phyloP scores from a whole-genome alignment of 73 alveolate genomes.

The Tetrahymena borealis region DNA sequence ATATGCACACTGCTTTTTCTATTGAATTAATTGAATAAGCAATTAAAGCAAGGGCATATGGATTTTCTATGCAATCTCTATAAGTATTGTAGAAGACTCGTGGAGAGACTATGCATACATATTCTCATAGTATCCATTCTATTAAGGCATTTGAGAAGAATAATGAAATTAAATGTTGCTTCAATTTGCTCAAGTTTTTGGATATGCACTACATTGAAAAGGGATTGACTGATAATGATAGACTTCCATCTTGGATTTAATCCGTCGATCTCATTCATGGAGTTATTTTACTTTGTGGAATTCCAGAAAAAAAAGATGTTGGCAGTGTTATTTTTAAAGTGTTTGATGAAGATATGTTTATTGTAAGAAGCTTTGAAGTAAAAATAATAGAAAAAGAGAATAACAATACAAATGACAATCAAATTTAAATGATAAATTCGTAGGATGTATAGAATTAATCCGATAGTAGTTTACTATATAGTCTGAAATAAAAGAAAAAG shows the following conservation, averaged over 20 bases:
- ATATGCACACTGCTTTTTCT: background rate
- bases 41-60: background rate
- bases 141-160: background rate
- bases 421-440: no score
- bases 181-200: background rate
- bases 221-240: background rate
- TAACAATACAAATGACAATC: no score
- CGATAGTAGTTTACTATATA: no score
- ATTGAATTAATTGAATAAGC: background rate
- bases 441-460: no score
- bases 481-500: no score
- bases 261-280: background rate
- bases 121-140: background rate
- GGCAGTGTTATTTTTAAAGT: background rate
- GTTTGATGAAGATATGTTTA: background rate
- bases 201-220: background rate
- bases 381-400: no score
- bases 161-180: background rate
- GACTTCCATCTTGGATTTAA: background rate
- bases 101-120: no score
- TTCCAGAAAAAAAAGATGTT: background rate
- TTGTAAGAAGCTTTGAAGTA: background rate
- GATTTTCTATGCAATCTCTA: no score
- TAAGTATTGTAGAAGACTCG: no score
- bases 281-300: background rate